Base-by-base conservation (phyloP, 805 yeast genomes). In the Candida coquimbonensis region DNA sequence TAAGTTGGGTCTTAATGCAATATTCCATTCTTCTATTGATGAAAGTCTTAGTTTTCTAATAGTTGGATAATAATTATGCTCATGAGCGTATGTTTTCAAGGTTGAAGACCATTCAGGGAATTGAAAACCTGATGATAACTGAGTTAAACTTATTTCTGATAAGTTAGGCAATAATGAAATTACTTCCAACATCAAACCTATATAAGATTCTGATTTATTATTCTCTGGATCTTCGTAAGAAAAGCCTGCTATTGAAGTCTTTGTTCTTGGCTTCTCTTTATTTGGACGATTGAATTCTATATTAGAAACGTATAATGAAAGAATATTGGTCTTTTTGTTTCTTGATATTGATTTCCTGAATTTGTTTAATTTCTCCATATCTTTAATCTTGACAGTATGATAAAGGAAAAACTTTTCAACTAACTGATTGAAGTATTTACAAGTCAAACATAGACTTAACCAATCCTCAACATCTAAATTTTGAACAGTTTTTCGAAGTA, bases 71-170 rank as follows among this genome's bases (percentile, higher is more conserved):
- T 52, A 52, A 43, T 52, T 52, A 42, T 54, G 57, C 46, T 55
- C 57, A 45, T 51, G 53, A 1, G 61, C 60, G 38, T 52, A 56
- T 7, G 57, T 53, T 32, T 55, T 57, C 36, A 53, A 42, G 0
- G 59, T 53, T 32, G 55, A 64, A 36, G 57, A 38, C 57, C 61
- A 56, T 38, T 55, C 56, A 17, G 65, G 63, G 47, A 74, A 73
- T 36, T 56, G 62, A 53, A 80, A 79, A 21, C 70, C 70, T 7
- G 80, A 79, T 5, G 79, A 69, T 1, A 80, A 68, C 39, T 77
- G 72, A 19, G 63, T 60, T 11, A 80, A 49, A 14, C 58, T 54
- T 7, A 80, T 52, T 24, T 63, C 63, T 31, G 65, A 57, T 9
- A 78, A 49, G 37, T 77, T 78, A 37, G 74, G 80, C 8, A 77